These are phyloP conservation scores for Pythium chondricola DNA, from an alignment of 352 stramenopile species.

Conservation along the genomic window DNA sequence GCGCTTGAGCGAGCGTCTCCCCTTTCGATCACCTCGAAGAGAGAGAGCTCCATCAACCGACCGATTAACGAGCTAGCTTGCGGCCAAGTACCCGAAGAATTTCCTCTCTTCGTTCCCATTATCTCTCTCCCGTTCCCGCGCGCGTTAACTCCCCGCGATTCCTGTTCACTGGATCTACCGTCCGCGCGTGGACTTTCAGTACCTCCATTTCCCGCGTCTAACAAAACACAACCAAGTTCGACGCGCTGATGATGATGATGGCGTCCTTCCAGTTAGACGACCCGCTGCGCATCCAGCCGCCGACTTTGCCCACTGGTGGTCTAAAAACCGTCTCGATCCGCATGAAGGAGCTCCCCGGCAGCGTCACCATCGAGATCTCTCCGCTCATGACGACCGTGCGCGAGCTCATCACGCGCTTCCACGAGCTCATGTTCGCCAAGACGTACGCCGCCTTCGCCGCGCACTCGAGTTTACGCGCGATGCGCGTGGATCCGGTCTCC, in stretches of 20 bases:
- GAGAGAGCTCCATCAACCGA: neutral
- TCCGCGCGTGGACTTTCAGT: neutral
- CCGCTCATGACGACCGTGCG: conserved; percentile 25
- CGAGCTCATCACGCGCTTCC: conserved; percentile 59
- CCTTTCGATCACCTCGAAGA: too few relatives aligned
- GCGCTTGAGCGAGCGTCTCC: too few relatives aligned
- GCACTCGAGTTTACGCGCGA: conserved; percentile 36
- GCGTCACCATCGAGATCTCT: conserved; percentile 46
- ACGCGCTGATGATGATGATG: conserved; percentile 36
- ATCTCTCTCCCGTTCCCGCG: too few relatives aligned
- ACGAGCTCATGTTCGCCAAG: conserved; percentile 68
- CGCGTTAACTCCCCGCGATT: too few relatives aligned
- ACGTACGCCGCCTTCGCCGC: conserved; percentile 54
- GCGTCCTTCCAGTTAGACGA: conserved; percentile 18
- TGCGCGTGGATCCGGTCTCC: conserved; percentile 20
- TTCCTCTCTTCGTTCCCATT: too few relatives aligned
- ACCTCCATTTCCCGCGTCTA: neutral
- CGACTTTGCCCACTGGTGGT: conserved; percentile 4
- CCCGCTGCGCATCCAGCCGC: conserved; percentile 35
- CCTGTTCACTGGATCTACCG: neutral
- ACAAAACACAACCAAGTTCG: neutral
- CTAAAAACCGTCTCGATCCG: conserved; percentile 49
- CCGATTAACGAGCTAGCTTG: neutral
- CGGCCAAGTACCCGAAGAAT: conserved; percentile 24
- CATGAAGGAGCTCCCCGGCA: conserved; percentile 67